Percentiles rank a stretch among this genome's conserved stretches.
phyloP scores from a whole-genome alignment of 2,329 filamentous ascomycete genomes.

The Zelopaecilomyces penicillatus region DNA sequence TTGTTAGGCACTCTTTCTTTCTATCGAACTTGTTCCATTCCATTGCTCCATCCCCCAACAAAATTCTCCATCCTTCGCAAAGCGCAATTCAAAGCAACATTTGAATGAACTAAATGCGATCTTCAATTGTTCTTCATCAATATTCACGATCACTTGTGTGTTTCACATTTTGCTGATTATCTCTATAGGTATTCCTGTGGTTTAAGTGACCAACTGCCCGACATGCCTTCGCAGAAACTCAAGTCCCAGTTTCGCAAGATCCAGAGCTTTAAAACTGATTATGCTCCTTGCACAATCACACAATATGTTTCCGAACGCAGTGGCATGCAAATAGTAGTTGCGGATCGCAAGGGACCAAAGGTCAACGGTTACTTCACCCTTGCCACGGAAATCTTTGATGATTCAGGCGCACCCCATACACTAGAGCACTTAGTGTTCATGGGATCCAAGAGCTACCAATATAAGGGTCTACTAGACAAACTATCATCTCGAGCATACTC shows the following conservation, averaged over 20 bases:
- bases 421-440: conserved; percentile 79
- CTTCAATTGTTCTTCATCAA: too few relatives aligned
- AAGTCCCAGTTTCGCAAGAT: conserved; percentile 67
- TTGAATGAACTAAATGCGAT: too few relatives aligned
- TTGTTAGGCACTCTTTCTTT: too few relatives aligned
- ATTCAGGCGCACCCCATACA: conserved; percentile 85
- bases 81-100: too few relatives aligned
- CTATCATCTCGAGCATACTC: conserved; percentile 90
- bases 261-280: conserved; percentile 81
- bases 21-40: too few relatives aligned
- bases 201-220: not conserved
- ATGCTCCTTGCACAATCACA: conserved; percentile 78
- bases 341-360: conserved; percentile 90
- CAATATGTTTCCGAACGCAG: conserved; percentile 95
- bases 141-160: too few relatives aligned
- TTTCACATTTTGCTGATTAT: conserved; percentile 2
- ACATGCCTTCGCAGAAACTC: conserved; percentile 45
- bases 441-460: conserved; percentile 88
- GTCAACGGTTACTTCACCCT: conserved; percentile 90
- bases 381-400: conserved; percentile 94
- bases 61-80: too few relatives aligned
- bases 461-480: conserved; percentile 93
- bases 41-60: too few relatives aligned
- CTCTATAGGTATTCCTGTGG: conserved; percentile 12
- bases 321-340: conserved; percentile 88